These are phyloP conservation scores for Citrus unshiu DNA, from an alignment of 345 rosid genomes.

Conservation along the genomic window DNA sequence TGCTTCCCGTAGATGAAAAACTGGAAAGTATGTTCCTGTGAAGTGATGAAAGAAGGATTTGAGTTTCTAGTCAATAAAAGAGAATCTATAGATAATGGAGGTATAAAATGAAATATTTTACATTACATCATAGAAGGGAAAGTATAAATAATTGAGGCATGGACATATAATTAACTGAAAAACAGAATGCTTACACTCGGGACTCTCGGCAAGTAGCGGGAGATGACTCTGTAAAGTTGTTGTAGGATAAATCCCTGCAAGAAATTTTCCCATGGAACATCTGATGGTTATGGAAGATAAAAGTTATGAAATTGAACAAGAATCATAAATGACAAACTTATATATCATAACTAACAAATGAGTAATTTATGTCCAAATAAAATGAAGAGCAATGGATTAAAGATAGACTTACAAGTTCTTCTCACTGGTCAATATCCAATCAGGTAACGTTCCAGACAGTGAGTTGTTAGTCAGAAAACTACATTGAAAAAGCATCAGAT, in stretches of 20 bases:
- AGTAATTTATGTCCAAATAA: background rate
- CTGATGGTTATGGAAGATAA: background rate
- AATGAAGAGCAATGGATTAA: background rate
- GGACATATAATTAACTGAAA: background rate
- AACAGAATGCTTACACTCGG: slow-evolving; percentile 37
- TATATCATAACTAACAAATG: background rate
- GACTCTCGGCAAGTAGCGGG: slow-evolving; percentile 34
- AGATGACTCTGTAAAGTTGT: slow-evolving; percentile 62
- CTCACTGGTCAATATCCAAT: slow-evolving; percentile 34
- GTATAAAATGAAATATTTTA: background rate
- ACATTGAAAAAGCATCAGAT: slow-evolving; percentile 1
- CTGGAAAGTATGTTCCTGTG: slow-evolving; percentile 74
- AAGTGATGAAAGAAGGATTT: slow-evolving; percentile 4
- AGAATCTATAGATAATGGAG: background rate
- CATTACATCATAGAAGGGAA: background rate
- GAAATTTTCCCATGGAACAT: background rate
- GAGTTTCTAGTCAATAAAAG: background rate
- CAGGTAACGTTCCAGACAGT: slow-evolving; percentile 59
- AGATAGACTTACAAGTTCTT: slow-evolving; percentile 37
- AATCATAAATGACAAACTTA: background rate
- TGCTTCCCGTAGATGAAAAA: slow-evolving; percentile 31
- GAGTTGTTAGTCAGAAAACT: slow-evolving; percentile 82
- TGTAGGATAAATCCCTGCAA: slow-evolving; percentile 83
- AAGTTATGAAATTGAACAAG: background rate
- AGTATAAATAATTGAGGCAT: background rate